Evolutionary conservation across 2,329 filamentous ascomycete genomes (phyloP).

Genomic region (Clathrospora elynae): DNA sequence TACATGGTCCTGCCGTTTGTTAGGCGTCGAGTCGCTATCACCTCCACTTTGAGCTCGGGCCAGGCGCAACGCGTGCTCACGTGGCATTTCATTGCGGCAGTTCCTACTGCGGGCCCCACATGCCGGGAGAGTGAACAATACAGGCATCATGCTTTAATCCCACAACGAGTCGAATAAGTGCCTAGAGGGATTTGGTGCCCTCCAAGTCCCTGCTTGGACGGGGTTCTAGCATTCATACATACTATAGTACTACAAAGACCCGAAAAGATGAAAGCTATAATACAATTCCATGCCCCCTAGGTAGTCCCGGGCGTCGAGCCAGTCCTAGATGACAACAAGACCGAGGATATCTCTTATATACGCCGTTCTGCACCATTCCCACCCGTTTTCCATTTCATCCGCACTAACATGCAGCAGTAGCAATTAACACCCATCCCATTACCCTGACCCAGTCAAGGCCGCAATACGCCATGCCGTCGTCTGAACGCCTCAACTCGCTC

Average conservation of each 20-base stretch:
- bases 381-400: constrained; percentile 9
- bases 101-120: no score
- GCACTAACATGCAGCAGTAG: constrained; percentile 8
- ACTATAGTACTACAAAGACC: constrained; percentile 14
- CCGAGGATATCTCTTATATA: constrained; percentile 22
- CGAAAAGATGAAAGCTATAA: constrained; percentile 4
- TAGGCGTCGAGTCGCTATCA: constrained; percentile 15
- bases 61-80: constrained; percentile 21
- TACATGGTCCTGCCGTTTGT: constrained; percentile 4
- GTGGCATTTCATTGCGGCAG: no score
- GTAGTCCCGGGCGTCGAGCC: constrained; percentile 1
- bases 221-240: background rate
- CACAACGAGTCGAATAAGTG: no score
- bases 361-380: constrained; percentile 17
- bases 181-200: no score
- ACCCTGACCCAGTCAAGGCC: constrained; percentile 22
- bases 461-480: constrained; percentile 62
- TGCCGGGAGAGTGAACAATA: background rate
- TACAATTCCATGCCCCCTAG: constrained; percentile 1
- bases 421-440: constrained; percentile 8
- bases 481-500: constrained; percentile 79
- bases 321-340: constrained; percentile 11
- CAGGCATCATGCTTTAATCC: background rate
- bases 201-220: no score
- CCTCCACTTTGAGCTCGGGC: constrained; percentile 11